These are phyloP conservation scores for Periconia macrospinosa DNA, from an alignment of 2,329 filamentous ascomycete species.

Conservation along the genomic window DNA sequence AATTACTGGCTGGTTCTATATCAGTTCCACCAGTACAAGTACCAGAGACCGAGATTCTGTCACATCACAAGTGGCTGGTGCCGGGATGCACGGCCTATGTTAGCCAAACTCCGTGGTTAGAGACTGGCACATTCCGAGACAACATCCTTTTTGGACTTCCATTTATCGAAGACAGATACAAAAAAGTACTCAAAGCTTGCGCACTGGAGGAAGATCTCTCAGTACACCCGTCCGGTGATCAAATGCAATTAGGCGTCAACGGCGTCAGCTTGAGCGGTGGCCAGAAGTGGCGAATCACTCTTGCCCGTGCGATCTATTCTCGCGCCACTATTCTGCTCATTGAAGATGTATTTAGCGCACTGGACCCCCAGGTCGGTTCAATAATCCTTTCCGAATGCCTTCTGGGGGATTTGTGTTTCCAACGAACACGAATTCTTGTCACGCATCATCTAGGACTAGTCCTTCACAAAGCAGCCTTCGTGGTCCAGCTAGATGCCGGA, in stretches of 20 bases:
- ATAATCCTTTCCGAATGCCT: neutral
- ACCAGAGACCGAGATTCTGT: neutral
- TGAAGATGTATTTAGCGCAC: constrained; percentile 42
- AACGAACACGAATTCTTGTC: neutral
- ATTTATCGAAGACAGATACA: neutral
- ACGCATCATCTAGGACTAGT: neutral
- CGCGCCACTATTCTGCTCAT: constrained; percentile 46
- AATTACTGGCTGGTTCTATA: neutral
- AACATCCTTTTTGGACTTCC: neutral
- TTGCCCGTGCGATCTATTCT: constrained; percentile 54
- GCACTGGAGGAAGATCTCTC: neutral
- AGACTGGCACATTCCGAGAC: neutral
- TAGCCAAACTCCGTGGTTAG: neutral
- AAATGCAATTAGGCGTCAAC: neutral
- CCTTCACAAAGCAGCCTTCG: neutral
- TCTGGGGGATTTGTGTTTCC: neutral
- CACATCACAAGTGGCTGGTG: neutral
- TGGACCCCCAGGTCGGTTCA: neutral
- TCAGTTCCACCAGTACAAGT: neutral
- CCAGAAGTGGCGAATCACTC: neutral
- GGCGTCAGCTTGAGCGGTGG: neutral
- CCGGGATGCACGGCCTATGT: neutral
- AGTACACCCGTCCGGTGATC: neutral
- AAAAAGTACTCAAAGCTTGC: neutral
- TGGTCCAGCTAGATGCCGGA: neutral